Conservation (phyloP, 2,329 filamentous ascomycete species). For the Anisogramma anomala region DNA sequence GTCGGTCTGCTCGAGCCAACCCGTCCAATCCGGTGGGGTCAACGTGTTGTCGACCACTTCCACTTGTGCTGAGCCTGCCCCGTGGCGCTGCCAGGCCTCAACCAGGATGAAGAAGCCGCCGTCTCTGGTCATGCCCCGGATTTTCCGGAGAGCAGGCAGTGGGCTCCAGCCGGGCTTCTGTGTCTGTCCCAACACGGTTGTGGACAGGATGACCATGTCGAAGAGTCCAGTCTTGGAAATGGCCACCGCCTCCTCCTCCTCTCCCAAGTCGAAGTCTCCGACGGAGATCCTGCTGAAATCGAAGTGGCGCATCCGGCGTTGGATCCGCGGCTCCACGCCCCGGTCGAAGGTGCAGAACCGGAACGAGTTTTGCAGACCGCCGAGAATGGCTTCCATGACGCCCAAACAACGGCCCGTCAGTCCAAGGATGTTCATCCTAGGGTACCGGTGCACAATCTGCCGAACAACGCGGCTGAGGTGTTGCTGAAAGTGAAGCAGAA, state of each 20-base stretch:
- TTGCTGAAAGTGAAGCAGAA: slow-evolving; percentile 21
- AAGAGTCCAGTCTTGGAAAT: slow-evolving; percentile 9
- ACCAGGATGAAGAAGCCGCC: slow-evolving; percentile 24
- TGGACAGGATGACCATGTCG: slow-evolving; percentile 21
- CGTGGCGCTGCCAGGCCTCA: slow-evolving; percentile 6
- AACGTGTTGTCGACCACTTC: slow-evolving; percentile 1
- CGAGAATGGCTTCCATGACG: slow-evolving; percentile 23
- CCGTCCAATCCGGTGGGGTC: slow-evolving; percentile 25
- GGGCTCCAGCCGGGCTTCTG: background rate
- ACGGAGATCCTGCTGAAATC: slow-evolving; percentile 14
- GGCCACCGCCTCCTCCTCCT: slow-evolving; percentile 12
- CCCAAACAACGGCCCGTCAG: slow-evolving; percentile 23
- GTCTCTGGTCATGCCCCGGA: slow-evolving; percentile 18
- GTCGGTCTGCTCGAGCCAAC: slow-evolving; percentile 23
- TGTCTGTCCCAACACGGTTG: slow-evolving; percentile 15
- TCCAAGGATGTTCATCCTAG: slow-evolving; percentile 28
- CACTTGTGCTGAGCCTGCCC: no score
- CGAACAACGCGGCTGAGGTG: slow-evolving; percentile 24
- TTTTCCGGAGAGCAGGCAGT: slow-evolving; percentile 9
- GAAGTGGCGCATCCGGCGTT: slow-evolving; percentile 9
- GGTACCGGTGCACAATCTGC: slow-evolving; percentile 29
- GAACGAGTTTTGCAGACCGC: slow-evolving; percentile 23
- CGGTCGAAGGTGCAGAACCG: slow-evolving; percentile 20
- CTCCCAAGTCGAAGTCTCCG: slow-evolving; percentile 17
- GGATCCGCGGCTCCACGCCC: slow-evolving; percentile 16